phyloP scores from a whole-genome alignment of 495 filamentous ascomycete species.

The Podospora bellae-mahoneyi region DNA sequence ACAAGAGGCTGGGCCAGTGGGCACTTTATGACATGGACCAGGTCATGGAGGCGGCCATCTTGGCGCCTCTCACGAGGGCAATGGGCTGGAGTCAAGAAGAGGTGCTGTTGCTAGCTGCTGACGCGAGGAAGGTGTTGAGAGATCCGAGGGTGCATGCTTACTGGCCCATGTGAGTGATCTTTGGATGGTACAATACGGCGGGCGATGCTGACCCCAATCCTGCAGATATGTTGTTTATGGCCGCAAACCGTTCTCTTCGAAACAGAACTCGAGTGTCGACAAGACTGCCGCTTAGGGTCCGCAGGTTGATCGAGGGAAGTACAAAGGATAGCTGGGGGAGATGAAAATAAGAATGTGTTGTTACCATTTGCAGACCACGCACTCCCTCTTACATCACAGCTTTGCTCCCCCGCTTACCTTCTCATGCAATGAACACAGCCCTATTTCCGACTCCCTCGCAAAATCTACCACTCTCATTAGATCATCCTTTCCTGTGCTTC shows the following conservation, averaged over 20 bases:
- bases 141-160: constrained; percentile 1
- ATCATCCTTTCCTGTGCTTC: background rate
- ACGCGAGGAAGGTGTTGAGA: background rate
- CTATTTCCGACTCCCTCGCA: background rate
- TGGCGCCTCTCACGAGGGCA: constrained; percentile 3
- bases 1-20: constrained; percentile 50
- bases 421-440: background rate
- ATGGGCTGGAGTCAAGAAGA: constrained; percentile 6
- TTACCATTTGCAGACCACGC: too few relatives aligned
- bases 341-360: too few relatives aligned
- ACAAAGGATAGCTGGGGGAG: too few relatives aligned
- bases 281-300: background rate
- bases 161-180: background rate
- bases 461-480: background rate
- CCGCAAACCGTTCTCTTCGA: background rate
- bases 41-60: background rate
- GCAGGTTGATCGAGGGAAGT: too few relatives aligned
- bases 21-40: constrained; percentile 26
- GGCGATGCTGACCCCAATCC: background rate
- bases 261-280: background rate
- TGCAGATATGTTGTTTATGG: background rate
- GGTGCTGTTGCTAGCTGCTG: background rate
- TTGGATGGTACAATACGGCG: too few relatives aligned
- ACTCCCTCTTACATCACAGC: background rate
- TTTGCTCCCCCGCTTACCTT: background rate